Conservation (phyloP, 2,329 filamentous ascomycete genomes). For the Periconia macrospinosa region DNA sequence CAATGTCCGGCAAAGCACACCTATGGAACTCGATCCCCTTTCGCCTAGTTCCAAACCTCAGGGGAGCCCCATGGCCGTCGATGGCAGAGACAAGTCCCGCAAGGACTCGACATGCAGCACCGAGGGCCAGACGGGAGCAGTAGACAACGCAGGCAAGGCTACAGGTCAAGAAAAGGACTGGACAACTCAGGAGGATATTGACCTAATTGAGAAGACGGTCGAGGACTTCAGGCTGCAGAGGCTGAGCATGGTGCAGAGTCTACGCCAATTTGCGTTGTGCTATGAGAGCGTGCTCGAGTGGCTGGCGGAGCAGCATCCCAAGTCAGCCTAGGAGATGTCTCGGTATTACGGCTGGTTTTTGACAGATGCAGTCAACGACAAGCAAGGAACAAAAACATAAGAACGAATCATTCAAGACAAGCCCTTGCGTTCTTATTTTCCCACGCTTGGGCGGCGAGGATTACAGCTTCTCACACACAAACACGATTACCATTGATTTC, state of each 20-base stretch:
- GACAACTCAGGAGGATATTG: slow-evolving; percentile 70
- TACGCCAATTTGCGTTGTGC: slow-evolving; percentile 91
- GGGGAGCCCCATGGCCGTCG: slow-evolving; percentile 3
- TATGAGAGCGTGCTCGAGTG: slow-evolving; percentile 95
- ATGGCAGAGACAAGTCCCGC: slow-evolving; percentile 6
- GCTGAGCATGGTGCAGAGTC: slow-evolving; percentile 93
- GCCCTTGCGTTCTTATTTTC: not conserved
- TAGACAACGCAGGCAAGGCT: slow-evolving; percentile 25
- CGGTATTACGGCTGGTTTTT: not conserved
- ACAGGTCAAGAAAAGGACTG: slow-evolving; percentile 58
- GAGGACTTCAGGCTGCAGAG: slow-evolving; percentile 87
- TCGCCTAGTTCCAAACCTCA: not conserved
- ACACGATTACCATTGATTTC: too few relatives aligned
- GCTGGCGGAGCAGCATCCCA: slow-evolving; percentile 57
- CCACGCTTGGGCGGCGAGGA: not conserved
- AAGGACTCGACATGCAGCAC: slow-evolving; percentile 8
- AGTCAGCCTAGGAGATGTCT: slow-evolving; percentile 23
- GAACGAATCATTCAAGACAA: not conserved
- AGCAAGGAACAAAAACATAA: not conserved
- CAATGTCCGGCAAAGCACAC: slow-evolving; percentile 36
- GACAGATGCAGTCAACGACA: not conserved
- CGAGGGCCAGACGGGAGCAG: slow-evolving; percentile 7
- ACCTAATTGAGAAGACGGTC: slow-evolving; percentile 84
- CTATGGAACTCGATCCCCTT: slow-evolving; percentile 48
- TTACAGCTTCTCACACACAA: too few relatives aligned